Base-by-base conservation (phyloP, 23 red algal genomes). In the Cyanidiococcus yangmingshanensis region DNA sequence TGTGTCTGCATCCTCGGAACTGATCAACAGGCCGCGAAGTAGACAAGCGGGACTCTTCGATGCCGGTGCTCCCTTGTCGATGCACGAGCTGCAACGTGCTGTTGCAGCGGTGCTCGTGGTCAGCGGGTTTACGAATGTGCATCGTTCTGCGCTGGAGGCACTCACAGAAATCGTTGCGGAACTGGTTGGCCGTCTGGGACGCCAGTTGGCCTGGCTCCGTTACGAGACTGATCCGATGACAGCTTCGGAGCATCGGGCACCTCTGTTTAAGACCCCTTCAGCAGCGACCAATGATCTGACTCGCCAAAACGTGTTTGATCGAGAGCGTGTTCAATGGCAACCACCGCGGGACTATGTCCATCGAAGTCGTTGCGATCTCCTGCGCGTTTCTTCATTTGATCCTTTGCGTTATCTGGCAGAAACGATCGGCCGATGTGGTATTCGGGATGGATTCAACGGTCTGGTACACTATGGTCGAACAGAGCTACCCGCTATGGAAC, bases 111-210 rank as follows among this genome's bases (percentile, higher is more conserved):
- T 71, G 3, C 32, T 71, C 16, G 21, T 32, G n/a, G 16, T 71
- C 16, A 35, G 63, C 32, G 63, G 63, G 32, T 71, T 71, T 30
- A 35, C 63, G 7, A 7, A 29, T 71, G 63, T 7, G 27, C 63
- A 71, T 32, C 63, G 63, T 29, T 32, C n/a, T 29, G 63, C 63
- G n/a, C 32, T 71, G 12, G 63, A 71, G 21, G 3, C 63, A 29
- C 63, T 71, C 7, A 71, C 63, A 71, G 63, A 71, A 3, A 30
- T 35, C 7, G 63, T 35, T 32, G 63, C 32, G n/a, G 63, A 71
- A 25, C 32, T 32, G 21, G 7, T 71, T 25, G n/a, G 32, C 3
- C 12, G 63, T 32, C 63, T 71, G 7, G 63, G 63, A 17, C 63
- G 63, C 7, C n/a, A 25, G 63, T 35, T 71, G 3, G 32, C 12